Conservation (phyloP, 2,329 filamentous ascomycete species). For the Juglanconis sp. region DNA sequence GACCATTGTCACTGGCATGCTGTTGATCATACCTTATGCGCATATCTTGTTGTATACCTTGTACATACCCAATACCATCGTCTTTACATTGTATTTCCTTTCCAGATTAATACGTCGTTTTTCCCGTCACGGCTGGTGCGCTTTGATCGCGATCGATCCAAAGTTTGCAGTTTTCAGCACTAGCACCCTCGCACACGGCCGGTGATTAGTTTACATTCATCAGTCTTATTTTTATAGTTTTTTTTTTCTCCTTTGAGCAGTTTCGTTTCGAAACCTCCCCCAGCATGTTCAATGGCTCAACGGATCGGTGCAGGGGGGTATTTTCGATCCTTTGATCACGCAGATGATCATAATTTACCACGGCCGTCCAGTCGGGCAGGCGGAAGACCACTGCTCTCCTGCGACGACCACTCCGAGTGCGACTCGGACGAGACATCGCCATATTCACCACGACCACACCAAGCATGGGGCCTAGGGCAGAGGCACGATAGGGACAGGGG, state of each 20-base stretch:
- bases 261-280: constrained; percentile 7
- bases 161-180: background rate
- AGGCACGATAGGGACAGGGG: constrained; percentile 8
- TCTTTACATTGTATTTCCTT: background rate
- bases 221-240: background rate
- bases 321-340: constrained; percentile 13
- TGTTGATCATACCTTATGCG: background rate
- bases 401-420: constrained; percentile 11
- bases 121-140: background rate
- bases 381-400: constrained; percentile 2
- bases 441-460: background rate
- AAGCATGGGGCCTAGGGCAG: constrained; percentile 5
- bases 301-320: constrained; percentile 31
- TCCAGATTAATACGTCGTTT: background rate
- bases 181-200: background rate
- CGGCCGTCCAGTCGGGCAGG: background rate
- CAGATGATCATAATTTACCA: constrained; percentile 3
- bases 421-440: constrained; percentile 9
- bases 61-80: background rate
- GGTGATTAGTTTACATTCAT: background rate
- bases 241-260: background rate
- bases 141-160: background rate
- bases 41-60: background rate
- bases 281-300: constrained; percentile 36
- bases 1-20: constrained; percentile 1